phyloP scores from a whole-genome alignment of 2,329 filamentous ascomycete species.

The Venturia effusa region DNA sequence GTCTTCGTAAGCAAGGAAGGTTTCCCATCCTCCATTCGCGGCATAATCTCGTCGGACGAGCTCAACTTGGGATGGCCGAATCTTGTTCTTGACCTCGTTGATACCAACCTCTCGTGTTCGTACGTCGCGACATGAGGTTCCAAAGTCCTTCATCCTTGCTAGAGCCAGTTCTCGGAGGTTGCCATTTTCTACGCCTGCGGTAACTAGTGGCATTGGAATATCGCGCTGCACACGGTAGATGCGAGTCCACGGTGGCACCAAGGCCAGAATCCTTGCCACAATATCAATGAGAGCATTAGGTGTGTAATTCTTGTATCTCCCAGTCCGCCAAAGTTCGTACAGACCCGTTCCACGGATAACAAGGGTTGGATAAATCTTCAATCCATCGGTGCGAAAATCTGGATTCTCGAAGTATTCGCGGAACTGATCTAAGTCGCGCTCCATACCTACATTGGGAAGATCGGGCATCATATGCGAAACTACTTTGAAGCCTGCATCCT shows the following conservation, averaged over 20 bases:
- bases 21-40: slow-evolving; percentile 97
- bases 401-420: slow-evolving; percentile 97
- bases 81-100: slow-evolving; percentile 99
- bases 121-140: slow-evolving; percentile 91
- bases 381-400: slow-evolving; percentile 85
- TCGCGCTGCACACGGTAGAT: slow-evolving; percentile 98
- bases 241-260: slow-evolving; percentile 93
- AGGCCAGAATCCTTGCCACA: slow-evolving; percentile 86
- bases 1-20: slow-evolving; percentile 94
- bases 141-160: slow-evolving; percentile 98
- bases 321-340: slow-evolving; percentile 95
- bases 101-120: slow-evolving; percentile 94
- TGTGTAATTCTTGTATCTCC: slow-evolving; percentile 96
- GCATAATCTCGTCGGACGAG: slow-evolving; percentile 87
- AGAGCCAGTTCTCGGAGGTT: slow-evolving; percentile 88
- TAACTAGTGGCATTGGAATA: slow-evolving; percentile 99
- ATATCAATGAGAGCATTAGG: slow-evolving; percentile 94
- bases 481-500: slow-evolving; percentile 97
- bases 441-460: slow-evolving; percentile 94
- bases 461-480: slow-evolving; percentile 99
- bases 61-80: slow-evolving; percentile 90
- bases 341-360: slow-evolving; percentile 94
- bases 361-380: slow-evolving; percentile 96
- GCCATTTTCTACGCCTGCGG: slow-evolving; percentile 93
- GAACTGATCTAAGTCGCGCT: slow-evolving; percentile 93